Evolutionary conservation across 768 basidiomycete species (phyloP).

Genomic region (Gymnopilus dilepis): DNA sequence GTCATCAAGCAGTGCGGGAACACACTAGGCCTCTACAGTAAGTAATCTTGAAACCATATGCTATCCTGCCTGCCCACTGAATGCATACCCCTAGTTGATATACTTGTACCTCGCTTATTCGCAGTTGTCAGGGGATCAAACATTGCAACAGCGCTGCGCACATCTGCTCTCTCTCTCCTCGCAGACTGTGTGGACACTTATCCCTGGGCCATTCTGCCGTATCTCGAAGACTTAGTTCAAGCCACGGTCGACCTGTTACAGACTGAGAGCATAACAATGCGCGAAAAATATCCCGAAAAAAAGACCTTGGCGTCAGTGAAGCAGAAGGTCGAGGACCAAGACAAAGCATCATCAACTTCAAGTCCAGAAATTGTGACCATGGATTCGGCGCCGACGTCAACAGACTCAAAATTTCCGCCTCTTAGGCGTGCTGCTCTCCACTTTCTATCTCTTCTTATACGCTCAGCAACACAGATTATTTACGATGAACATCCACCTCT

Average conservation of each 20-base stretch:
- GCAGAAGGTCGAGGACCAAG: conserved; percentile 1
- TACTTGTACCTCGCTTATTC: conserved; percentile 76
- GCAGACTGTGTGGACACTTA: conserved; percentile 74
- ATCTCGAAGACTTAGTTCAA: conserved; percentile 62
- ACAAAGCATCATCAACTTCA: neutral
- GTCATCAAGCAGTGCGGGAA: conserved; percentile 78
- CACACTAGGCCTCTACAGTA: conserved; percentile 72
- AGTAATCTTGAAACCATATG: conserved; percentile 17
- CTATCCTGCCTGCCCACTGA: neutral
- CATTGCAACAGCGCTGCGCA: conserved; percentile 76
- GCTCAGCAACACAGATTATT: conserved; percentile 55
- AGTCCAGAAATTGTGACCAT: conserved; percentile 38
- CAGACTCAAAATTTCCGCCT: conserved; percentile 72
- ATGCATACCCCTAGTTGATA: conserved; percentile 53
- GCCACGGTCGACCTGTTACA: conserved; percentile 82
- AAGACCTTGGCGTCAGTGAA: neutral
- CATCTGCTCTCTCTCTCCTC: conserved; percentile 64
- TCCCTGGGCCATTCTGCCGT: conserved; percentile 64
- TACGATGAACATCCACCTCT: conserved; percentile 43
- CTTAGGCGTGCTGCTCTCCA: conserved; percentile 88
- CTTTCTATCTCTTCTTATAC: conserved; percentile 73
- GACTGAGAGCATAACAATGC: conserved; percentile 52
- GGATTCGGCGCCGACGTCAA: conserved; percentile 63
- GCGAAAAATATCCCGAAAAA: conserved; percentile 12
- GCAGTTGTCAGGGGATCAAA: conserved; percentile 59